Evolutionary conservation across 2,329 filamentous ascomycete genomes (phyloP), one percentile per base, ranked within the genome.

Genomic region (Lecanicillium sp.): DNA sequence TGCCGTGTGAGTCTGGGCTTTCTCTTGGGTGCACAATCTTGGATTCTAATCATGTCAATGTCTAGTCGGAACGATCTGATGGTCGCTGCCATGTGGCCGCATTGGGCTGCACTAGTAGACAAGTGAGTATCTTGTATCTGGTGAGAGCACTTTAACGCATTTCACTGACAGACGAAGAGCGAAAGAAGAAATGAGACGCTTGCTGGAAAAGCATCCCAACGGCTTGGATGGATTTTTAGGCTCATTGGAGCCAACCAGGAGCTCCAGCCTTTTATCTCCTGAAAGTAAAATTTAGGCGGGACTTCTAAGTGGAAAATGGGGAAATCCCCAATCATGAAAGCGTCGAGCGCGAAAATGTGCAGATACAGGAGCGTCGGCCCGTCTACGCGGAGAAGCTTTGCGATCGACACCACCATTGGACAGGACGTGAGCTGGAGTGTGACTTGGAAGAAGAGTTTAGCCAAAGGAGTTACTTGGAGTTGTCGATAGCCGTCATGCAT

Each of bases 1-100:
- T 13, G n/a, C 37, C 9, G 11, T 38, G 37, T 38, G 20, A 7
- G 22, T 12, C 2, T n/a, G n/a, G n/a, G 9, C 25, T n/a, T n/a
- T n/a, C n/a, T n/a, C n/a, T n/a, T 18, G 3, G 6, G 4, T 16
- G 17, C 11, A 28, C 29, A 5, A 15, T n/a, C 12, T 17, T 3
- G 9, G 15, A 12, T n/a, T 4, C 11, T 17, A n/a, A 28, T 36
- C 25, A 31, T 9, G 4, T 4, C 13, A 5, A n/a, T 15, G 3
- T 12, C 4, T n/a, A 41, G 39, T 16, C 39, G 39, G n/a, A 41
- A 41, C 15, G 33, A 41, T 14, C 9, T 40, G 4, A 31, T 41
- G 34, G 14, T 11, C 3, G 39, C 28, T 5, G 29, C 19, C 12
- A 33, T 41, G 39, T 41, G 39, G 34, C 39, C 39, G 6, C 29